Conservation (phyloP, 23 red algal species). For the Agarophyton chilense region DNA sequence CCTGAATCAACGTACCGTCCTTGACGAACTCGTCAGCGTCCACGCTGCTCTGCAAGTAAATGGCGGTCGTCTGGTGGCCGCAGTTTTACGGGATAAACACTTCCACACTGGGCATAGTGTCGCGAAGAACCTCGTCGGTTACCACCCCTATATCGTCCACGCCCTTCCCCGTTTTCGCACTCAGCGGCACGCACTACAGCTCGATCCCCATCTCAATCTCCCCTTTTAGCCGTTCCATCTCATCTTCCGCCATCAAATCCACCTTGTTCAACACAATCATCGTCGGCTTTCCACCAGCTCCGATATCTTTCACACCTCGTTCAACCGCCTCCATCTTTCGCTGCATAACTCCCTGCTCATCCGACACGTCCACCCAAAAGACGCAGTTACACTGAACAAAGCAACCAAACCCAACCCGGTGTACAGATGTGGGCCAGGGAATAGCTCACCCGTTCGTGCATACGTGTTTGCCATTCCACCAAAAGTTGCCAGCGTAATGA, state of each 20-base stretch:
- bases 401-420: slow-evolving; percentile 86
- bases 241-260: slow-evolving; percentile 67
- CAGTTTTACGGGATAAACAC: slow-evolving; percentile 81
- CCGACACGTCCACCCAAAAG: slow-evolving; percentile 83
- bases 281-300: slow-evolving; percentile 76
- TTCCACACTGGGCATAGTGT: slow-evolving; percentile 68
- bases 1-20: slow-evolving; percentile 72
- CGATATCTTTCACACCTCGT: slow-evolving; percentile 71
- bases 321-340: slow-evolving; percentile 79
- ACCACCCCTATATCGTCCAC: slow-evolving; percentile 60
- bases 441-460: slow-evolving; percentile 94
- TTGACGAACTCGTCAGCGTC: slow-evolving; percentile 61
- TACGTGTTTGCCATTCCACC: slow-evolving; percentile 98
- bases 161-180: slow-evolving; percentile 78
- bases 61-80: slow-evolving; percentile 62
- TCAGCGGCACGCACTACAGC: slow-evolving; percentile 40
- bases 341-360: slow-evolving; percentile 30
- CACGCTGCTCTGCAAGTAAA: slow-evolving; percentile 72
- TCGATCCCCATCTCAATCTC: background rate
- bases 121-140: slow-evolving; percentile 67
- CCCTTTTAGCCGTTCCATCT: background rate
- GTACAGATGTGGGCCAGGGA: slow-evolving; percentile 98
- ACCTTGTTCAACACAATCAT: slow-evolving; percentile 89
- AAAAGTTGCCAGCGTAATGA: slow-evolving; percentile 93
- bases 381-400: slow-evolving; percentile 76